Evolutionary conservation across 305 asterid genomes (phyloP), one percentile per base, ranked within the genome.

Genomic region (Ajuga reptans): DNA sequence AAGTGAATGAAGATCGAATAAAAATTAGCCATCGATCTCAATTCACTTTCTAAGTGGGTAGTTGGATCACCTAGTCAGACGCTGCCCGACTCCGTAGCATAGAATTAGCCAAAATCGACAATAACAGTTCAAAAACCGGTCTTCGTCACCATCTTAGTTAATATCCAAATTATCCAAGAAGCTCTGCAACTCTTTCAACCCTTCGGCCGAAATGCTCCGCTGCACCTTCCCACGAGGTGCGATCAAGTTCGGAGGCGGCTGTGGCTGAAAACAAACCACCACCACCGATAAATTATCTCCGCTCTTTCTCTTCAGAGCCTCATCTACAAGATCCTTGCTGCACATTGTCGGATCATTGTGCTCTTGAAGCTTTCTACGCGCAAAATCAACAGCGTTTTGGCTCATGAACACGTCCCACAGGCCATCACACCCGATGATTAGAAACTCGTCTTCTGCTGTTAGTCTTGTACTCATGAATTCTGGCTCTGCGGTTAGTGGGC

Each of bases 401-500:
- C 95, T 91, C 87, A 81, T 76, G 55, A 94, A 91, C 47, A 91
- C 99, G 12, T 94, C 99, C 99, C 97, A 94, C 6, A 94, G 77
- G 10, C 99, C 99, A 49, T 94, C 99, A 27, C 99, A 94, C 16
- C 95, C 99, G n/a, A 94, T 83, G 69, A 94, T 85, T 55, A 94
- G 88, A 74, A 94, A 94, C 86, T 94, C 99, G 0, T 91, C 99
- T 73, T 94, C 96, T 64, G 81, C 81, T 0, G 96, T 82, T 45
- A 94, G 84, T 49, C 64, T 82, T 3, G 93, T 87, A 80, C 74
- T 83, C 90, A 85, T 86, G 58, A 93, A 63, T 78, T 93, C 99
- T 7, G 99, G 99, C 72, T 91, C 96, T 10, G 96, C 96, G 36
- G 86, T 91, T 15, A 93, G 92, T n/a, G 97, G 99, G 2, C 99